A percentile compares a stretch with the other conserved stretches of the same genome.
These are phyloP conservation scores for Sporothrix mexicana DNA, from an alignment of 2,329 filamentous ascomycete genomes.

Conservation along the genomic window DNA sequence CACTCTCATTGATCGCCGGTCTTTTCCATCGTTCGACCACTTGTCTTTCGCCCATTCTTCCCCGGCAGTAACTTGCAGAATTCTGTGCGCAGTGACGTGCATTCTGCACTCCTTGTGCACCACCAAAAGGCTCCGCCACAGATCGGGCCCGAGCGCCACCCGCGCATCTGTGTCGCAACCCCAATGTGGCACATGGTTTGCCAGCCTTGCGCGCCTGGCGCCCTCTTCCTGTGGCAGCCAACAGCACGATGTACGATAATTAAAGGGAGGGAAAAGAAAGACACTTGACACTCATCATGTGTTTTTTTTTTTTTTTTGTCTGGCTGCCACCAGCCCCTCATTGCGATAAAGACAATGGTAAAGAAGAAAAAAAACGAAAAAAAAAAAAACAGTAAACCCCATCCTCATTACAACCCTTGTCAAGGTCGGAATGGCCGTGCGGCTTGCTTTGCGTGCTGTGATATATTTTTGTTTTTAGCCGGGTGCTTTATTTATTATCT, in stretches of 20 bases:
- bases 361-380: too few relatives aligned
- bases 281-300: background rate
- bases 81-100: conserved; percentile 8
- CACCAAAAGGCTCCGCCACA: conserved; percentile 6
- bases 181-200: conserved; percentile 19
- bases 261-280: background rate
- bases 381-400: background rate
- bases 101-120: background rate
- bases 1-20: background rate
- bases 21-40: background rate
- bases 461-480: background rate
- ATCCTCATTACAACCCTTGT: background rate
- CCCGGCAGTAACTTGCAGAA: background rate
- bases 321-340: too few relatives aligned
- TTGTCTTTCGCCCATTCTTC: background rate
- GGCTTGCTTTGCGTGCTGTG: conserved; percentile 1
- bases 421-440: conserved; percentile 16
- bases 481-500: background rate
- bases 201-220: conserved; percentile 14
- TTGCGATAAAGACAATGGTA: too few relatives aligned
- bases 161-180: background rate
- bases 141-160: background rate
- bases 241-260: background rate
- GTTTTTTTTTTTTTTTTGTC: background rate
- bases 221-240: conserved; percentile 7